These are phyloP conservation scores for Salix viminalis DNA, from an alignment of 345 rosid genomes.

Conservation along the genomic window DNA sequence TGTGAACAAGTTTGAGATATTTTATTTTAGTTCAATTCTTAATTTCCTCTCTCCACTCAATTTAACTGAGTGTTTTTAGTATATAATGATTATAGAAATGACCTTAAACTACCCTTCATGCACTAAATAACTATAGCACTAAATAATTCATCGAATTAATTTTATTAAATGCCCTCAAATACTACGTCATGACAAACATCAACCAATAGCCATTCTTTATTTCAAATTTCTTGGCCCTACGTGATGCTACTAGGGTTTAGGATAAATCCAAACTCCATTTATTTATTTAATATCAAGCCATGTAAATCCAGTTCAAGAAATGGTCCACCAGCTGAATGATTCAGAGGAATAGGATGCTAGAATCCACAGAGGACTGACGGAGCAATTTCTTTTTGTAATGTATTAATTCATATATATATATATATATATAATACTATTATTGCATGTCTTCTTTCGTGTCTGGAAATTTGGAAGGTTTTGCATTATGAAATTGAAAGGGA, in stretches of 20 bases:
- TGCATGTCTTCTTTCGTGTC: conserved; percentile 17
- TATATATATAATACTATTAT: background rate
- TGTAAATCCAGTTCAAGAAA: conserved; percentile 17
- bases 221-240: conserved; percentile 16
- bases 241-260: conserved; percentile 5
- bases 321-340: conserved; percentile 47
- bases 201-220: conserved; percentile 11
- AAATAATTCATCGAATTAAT: background rate
- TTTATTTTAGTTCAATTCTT: background rate
- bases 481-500: conserved; percentile 22
- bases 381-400: conserved; percentile 18
- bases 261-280: conserved; percentile 20
- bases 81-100: background rate
- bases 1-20: background rate
- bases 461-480: conserved; percentile 42
- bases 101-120: background rate
- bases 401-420: background rate
- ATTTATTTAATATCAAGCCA: background rate
- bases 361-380: conserved; percentile 35
- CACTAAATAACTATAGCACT: background rate
- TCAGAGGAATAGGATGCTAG: conserved; percentile 36
- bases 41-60: no score
- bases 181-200: conserved; percentile 13
- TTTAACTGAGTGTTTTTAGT: background rate
- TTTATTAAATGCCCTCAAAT: background rate